Percentiles rank a stretch among this genome's conserved stretches.
These are phyloP conservation scores for Ramalina peruviana DNA, from an alignment of 495 filamentous ascomycete genomes.

Conservation along the genomic window DNA sequence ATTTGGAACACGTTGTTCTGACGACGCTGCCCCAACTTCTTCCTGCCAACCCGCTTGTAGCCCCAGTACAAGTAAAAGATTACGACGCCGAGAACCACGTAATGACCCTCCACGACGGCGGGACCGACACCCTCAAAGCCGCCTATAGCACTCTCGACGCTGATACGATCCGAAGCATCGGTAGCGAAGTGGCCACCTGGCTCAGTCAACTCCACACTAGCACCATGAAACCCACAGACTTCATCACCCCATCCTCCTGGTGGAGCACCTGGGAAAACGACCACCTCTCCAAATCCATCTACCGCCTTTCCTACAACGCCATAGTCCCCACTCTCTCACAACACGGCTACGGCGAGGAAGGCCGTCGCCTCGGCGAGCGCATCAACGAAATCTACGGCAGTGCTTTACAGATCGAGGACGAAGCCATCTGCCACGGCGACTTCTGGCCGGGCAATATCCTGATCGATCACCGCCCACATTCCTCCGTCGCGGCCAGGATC, in stretches of 20 bases:
- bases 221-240: too few relatives aligned
- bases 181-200: slow-evolving; percentile 16
- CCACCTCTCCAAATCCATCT: slow-evolving; percentile 15
- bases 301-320: slow-evolving; percentile 17
- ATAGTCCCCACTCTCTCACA: slow-evolving; percentile 12
- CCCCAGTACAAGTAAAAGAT: slow-evolving; percentile 3
- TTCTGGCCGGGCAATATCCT: slow-evolving; percentile 23
- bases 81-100: slow-evolving; percentile 17
- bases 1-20: slow-evolving; percentile 19
- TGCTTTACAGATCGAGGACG: slow-evolving; percentile 17
- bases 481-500: neutral
- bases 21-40: slow-evolving; percentile 8
- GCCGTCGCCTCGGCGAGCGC: slow-evolving; percentile 11
- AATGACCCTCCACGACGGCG: slow-evolving; percentile 17
- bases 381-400: slow-evolving; percentile 18
- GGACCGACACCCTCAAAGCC: slow-evolving; percentile 17
- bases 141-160: slow-evolving; percentile 13
- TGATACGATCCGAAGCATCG: slow-evolving; percentile 13
- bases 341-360: slow-evolving; percentile 12
- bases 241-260: neutral
- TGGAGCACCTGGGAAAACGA: slow-evolving; percentile 4
- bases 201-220: slow-evolving; percentile 7
- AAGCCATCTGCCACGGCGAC: slow-evolving; percentile 24
- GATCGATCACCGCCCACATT: neutral
- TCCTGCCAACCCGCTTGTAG: neutral